A percentile compares a stretch with the other conserved stretches of the same genome.
phyloP scores from a whole-genome alignment of 768 basidiomycete species.

The Chalciporus piperatus region DNA sequence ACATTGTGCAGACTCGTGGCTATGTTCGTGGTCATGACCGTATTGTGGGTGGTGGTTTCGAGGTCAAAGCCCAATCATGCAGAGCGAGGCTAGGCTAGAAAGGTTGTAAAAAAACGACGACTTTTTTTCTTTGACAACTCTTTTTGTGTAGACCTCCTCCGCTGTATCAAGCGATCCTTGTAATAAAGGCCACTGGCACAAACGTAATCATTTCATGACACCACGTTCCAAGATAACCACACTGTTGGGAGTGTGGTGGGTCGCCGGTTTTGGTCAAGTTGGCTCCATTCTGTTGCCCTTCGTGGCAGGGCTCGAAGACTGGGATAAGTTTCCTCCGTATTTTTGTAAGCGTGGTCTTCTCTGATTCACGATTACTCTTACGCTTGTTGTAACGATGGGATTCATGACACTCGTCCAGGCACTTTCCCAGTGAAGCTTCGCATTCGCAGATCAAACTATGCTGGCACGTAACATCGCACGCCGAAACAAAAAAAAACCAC shows the following conservation, averaged over 20 bases:
- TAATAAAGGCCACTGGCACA: too few relatives aligned
- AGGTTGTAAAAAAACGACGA: too few relatives aligned
- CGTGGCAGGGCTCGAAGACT: conserved; percentile 59
- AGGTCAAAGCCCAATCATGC: conserved; percentile 7
- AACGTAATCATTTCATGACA: too few relatives aligned
- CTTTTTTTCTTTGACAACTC: too few relatives aligned
- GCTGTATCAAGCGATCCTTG: too few relatives aligned
- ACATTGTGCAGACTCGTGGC: conserved; percentile 20
- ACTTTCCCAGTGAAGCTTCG: conserved; percentile 32
- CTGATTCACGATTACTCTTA: not conserved
- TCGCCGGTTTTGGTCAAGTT: conserved; percentile 65
- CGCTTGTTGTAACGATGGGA: conserved; percentile 41
- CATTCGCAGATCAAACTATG: too few relatives aligned
- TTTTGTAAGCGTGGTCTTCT: conserved; percentile 20
- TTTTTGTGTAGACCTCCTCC: too few relatives aligned
- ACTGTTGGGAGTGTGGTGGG: conserved; percentile 89
- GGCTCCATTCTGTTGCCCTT: conserved; percentile 76
- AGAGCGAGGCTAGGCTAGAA: conserved; percentile 8
- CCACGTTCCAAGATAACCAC: conserved; percentile 88
- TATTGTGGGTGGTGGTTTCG: conserved; percentile 37
- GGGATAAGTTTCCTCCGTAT: conserved; percentile 45
- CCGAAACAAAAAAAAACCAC: too few relatives aligned
- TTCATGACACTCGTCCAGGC: conserved; percentile 43
- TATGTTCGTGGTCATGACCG: conserved; percentile 37
- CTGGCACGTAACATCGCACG: too few relatives aligned